Conservation (phyloP, 2,329 filamentous ascomycete genomes). For the Pyrenochaeta sp. region DNA sequence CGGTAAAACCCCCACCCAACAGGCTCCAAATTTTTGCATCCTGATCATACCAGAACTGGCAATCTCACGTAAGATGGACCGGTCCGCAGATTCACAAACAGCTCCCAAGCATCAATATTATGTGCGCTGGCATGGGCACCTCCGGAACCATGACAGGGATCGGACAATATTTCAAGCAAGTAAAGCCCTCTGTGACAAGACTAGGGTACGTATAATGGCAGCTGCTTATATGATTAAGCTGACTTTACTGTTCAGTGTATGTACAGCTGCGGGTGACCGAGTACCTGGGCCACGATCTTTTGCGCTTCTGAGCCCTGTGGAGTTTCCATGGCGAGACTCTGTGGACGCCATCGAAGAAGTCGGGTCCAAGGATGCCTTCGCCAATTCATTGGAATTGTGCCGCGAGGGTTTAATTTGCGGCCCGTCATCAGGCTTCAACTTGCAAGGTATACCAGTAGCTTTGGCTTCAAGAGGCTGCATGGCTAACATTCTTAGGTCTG, state of each 20-base stretch:
- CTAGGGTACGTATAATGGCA: conserved; percentile 15
- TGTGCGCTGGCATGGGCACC: conserved; percentile 67
- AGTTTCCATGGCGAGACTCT: conserved; percentile 67
- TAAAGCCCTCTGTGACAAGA: conserved; percentile 25
- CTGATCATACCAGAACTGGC: conserved; percentile 54
- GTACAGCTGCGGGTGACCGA: conserved; percentile 64
- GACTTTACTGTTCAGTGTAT: conserved; percentile 55
- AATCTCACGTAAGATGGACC: conserved; percentile 66
- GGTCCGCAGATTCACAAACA: conserved; percentile 66
- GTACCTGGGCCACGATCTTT: conserved; percentile 66
- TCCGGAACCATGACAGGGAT: conserved; percentile 51
- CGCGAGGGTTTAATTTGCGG: conserved; percentile 67
- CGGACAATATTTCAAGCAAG: conserved; percentile 31
- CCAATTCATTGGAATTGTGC: conserved; percentile 62
- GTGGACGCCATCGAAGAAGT: conserved; percentile 67
- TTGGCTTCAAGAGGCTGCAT: background rate
- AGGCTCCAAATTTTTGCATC: background rate
- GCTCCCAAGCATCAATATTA: conserved; percentile 63
- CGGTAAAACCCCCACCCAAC: conserved; percentile 9
- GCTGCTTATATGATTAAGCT: background rate
- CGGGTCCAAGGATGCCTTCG: conserved; percentile 63
- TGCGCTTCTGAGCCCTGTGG: conserved; percentile 60
- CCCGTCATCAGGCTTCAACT: conserved; percentile 68
- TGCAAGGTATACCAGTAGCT: conserved; percentile 52
- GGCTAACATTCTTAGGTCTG: conserved; percentile 17